Conservation (phyloP, 371 early-diverging fungal genomes). For the Rhizopus delemar region DNA sequence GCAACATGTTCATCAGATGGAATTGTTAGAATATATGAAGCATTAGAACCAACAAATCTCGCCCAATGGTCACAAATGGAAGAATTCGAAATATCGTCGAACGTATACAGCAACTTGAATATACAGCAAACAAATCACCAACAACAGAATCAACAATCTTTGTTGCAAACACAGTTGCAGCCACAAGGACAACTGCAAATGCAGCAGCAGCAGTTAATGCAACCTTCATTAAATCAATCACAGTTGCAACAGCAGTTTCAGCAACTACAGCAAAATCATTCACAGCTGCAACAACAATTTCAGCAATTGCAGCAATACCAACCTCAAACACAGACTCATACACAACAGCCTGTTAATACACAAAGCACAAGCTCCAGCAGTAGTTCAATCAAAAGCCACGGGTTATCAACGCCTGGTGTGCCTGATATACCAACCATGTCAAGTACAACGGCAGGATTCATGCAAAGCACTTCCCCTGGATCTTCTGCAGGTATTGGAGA, state of each 20-base stretch:
- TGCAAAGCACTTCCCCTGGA: slow-evolving; percentile 32
- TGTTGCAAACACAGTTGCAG: background rate
- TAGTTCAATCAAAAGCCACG: slow-evolving; percentile 40
- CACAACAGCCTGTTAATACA: slow-evolving; percentile 31
- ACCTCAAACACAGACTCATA: slow-evolving; percentile 1
- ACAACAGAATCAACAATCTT: slow-evolving; percentile 1
- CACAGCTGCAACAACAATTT: slow-evolving; percentile 5
- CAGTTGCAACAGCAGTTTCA: slow-evolving; percentile 7
- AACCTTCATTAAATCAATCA: background rate
- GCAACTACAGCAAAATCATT: slow-evolving; percentile 4
- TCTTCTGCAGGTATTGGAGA: slow-evolving; percentile 21
- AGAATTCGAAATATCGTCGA: slow-evolving; percentile 53
- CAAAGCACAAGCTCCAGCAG: slow-evolving; percentile 41
- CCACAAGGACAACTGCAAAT: slow-evolving; percentile 10
- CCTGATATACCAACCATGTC: slow-evolving; percentile 20
- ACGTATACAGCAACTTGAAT: background rate
- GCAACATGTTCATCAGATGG: slow-evolving; percentile 90
- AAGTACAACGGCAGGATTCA: slow-evolving; percentile 10
- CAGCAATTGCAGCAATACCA: slow-evolving; percentile 5
- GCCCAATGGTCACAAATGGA: slow-evolving; percentile 82
- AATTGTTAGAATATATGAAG: slow-evolving; percentile 86
- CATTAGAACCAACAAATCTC: slow-evolving; percentile 79
- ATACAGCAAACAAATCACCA: background rate
- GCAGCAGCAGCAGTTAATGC: background rate
- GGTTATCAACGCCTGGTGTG: slow-evolving; percentile 35